These are phyloP conservation scores for Lanmaoa pseudosensibilis DNA, from an alignment of 768 basidiomycete genomes.

Conservation along the genomic window DNA sequence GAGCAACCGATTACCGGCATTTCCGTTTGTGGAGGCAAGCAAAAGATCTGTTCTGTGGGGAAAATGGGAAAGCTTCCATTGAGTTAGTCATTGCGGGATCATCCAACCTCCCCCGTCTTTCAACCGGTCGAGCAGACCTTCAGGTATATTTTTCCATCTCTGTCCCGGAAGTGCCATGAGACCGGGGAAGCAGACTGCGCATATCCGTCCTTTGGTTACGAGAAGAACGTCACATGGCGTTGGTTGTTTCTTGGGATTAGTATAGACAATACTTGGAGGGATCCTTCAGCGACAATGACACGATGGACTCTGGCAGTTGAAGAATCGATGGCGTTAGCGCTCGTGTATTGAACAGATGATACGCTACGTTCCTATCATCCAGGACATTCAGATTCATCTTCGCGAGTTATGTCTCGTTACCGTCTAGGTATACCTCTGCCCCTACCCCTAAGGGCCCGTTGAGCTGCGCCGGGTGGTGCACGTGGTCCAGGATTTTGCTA, in stretches of 20 bases:
- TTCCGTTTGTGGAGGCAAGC: not conserved
- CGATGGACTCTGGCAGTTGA: not conserved
- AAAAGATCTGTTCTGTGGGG: not conserved
- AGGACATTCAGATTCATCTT: slow-evolving; percentile 12
- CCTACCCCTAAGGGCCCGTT: slow-evolving; percentile 80
- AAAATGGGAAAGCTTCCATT: not conserved
- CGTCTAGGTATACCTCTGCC: slow-evolving; percentile 82
- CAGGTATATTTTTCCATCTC: not conserved
- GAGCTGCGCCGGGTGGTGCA: slow-evolving; percentile 89
- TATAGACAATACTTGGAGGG: not conserved
- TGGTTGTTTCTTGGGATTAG: not conserved
- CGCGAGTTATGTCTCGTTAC: slow-evolving; percentile 32
- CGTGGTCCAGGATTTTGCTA: slow-evolving; percentile 83
- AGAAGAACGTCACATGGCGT: not conserved
- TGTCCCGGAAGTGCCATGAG: no score
- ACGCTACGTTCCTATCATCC: slow-evolving; percentile 18
- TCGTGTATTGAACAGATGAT: slow-evolving; percentile 20
- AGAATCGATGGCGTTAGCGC: slow-evolving; percentile 4
- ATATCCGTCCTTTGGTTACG: not conserved
- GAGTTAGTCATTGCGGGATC: not conserved
- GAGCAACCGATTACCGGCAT: not conserved
- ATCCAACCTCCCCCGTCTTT: not conserved
- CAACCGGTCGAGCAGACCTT: not conserved
- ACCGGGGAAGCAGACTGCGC: not conserved
- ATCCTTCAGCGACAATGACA: not conserved